Evolutionary conservation across 176 grass and related monocot genomes (phyloP), one percentile per base, ranked within the genome.

Genomic region (Raddia distichophylla): DNA sequence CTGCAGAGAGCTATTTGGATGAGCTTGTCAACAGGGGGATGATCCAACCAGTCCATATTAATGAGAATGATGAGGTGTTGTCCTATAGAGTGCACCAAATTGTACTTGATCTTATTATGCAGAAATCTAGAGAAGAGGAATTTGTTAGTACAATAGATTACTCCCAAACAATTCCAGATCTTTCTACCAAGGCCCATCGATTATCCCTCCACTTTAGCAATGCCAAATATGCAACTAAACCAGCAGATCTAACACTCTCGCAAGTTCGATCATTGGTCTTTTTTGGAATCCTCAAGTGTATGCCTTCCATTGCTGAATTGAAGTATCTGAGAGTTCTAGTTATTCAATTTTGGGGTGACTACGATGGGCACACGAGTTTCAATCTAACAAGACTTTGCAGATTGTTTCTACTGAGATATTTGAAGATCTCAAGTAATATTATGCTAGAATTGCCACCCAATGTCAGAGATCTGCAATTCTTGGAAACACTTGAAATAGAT

Each of bases 101-200:
- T 7, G 34, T 73, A 11, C 15, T 16, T 54, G 50, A 73, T 54
- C 48, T 54, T 53, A 73, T 73, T 10, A 10, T 3, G 7, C 16
- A n/a, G 49, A 58, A 44, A 17, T 73, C 70, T 8, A 54, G 11
- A 73, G 27, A 73, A 54, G 70, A 73, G 27, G 37, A 54, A 2
- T 73, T 73, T 35, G 11, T 55, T 15, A 54, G 27, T 37, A 7
- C 48, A 15, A 73, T 73, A 10, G 70, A 73, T 73, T 73, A 73
- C 8, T 54, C 50, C 18, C 32, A 73, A 8, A 52, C 32, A 6
- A 18, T 18, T 27, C 9, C 50, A 73, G 22, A 3, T 53, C 3
- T 14, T 51, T 51, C 48, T 53, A 17, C 1, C 1, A 32, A 18
- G 49, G 49, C 8, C 6, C 27, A 14, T 54, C 32, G 50, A 73